phyloP scores from a whole-genome alignment of 2,329 filamentous ascomycete genomes.

The Daldinia eschscholtzii region DNA sequence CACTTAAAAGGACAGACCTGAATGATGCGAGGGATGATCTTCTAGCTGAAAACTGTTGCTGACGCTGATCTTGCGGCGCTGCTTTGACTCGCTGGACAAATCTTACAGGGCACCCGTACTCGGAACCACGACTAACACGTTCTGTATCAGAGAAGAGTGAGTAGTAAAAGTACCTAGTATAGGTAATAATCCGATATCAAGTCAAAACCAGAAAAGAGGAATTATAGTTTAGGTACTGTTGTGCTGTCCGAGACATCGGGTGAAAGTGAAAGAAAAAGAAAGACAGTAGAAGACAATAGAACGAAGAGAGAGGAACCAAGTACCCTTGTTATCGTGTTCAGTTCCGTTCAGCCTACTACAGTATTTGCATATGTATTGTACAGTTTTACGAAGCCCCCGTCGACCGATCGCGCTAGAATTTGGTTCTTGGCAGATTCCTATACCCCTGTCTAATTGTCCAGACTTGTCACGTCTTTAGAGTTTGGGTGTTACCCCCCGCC shows the following conservation, averaged over 20 bases:
- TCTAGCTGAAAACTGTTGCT: conserved; percentile 27
- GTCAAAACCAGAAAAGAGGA: conserved; percentile 4
- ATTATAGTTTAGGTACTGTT: background rate
- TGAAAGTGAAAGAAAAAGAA: conserved; percentile 11
- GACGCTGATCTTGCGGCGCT: conserved; percentile 34
- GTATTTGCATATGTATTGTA: conserved; percentile 9
- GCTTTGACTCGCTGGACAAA: conserved; percentile 21
- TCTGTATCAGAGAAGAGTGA: background rate
- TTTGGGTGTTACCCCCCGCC: conserved; percentile 22
- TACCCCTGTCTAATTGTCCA: conserved; percentile 3
- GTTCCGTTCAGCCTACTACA: background rate
- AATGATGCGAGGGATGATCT: conserved; percentile 23
- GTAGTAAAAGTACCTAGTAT: background rate
- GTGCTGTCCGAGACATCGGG: conserved; percentile 22
- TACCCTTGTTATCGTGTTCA: conserved; percentile 4
- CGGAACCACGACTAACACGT: conserved; percentile 27
- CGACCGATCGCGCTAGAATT: conserved; percentile 36
- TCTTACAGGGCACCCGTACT: conserved; percentile 22
- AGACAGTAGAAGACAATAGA: conserved; percentile 26
- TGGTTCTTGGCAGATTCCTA: conserved; percentile 39
- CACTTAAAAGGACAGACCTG: conserved; percentile 41
- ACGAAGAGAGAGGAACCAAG: conserved; percentile 10
- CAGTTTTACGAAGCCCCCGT: conserved; percentile 20
- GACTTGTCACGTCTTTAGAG: conserved; percentile 21
- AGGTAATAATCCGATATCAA: background rate